Evolutionary conservation across 169 alveolate genomes (phyloP).

Genomic region (Cryptosporidium sp.): DNA sequence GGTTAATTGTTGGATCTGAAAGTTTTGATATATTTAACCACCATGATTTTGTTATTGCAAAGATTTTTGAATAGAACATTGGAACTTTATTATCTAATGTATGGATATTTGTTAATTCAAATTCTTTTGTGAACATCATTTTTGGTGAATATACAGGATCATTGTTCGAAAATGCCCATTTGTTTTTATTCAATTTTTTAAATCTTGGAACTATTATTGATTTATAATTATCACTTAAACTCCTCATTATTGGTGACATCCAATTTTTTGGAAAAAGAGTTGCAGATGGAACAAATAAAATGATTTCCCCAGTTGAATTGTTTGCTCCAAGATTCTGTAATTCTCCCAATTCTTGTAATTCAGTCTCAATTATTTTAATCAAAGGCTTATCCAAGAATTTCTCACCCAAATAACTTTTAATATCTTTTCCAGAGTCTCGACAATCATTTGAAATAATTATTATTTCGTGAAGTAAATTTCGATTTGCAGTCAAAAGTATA

Average conservation of each 20-base stretch:
- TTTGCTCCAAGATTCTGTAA: conserved; percentile 48
- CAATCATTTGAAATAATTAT: conserved; percentile 15
- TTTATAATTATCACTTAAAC: conserved; percentile 36
- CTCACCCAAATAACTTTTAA: not conserved
- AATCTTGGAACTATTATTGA: conserved; percentile 28
- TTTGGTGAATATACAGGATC: conserved; percentile 43
- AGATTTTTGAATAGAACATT: conserved; percentile 39
- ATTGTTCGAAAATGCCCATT: conserved; percentile 33
- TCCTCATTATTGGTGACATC: conserved; percentile 65
- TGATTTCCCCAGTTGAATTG: conserved; percentile 36
- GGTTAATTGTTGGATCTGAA: conserved; percentile 60
- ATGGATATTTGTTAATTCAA: conserved; percentile 33
- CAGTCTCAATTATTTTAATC: conserved; percentile 60
- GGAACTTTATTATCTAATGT: conserved; percentile 26
- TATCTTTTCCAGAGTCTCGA: not conserved
- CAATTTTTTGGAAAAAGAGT: conserved; percentile 39
- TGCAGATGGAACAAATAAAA: conserved; percentile 47
- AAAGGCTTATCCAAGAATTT: conserved; percentile 1
- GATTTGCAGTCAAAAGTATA: conserved; percentile 40
- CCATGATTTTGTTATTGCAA: conserved; percentile 48
- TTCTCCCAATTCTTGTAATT: conserved; percentile 39
- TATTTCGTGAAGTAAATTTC: conserved; percentile 73
- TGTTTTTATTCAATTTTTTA: conserved; percentile 3
- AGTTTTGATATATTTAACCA: conserved; percentile 29
- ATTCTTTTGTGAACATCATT: conserved; percentile 51